Evolutionary conservation across 2,329 filamentous ascomycete species (phyloP).

Genomic region (Diplocarpon mali): DNA sequence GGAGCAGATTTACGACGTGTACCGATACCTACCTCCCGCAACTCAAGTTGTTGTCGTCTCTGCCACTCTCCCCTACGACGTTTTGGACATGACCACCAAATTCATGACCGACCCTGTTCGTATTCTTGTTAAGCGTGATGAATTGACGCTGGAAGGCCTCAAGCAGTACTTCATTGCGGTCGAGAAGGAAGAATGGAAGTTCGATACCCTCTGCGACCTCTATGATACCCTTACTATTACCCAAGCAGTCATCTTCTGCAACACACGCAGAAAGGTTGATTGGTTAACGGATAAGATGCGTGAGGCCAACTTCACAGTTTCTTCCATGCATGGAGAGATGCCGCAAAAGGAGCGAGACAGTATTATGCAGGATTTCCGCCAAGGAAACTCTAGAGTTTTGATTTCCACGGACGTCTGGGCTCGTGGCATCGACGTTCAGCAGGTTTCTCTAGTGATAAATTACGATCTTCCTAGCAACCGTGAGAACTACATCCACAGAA

Average conservation of each 20-base stretch:
- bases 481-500: constrained; percentile 99
- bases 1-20: constrained; percentile 98
- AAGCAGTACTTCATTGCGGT: constrained; percentile 99
- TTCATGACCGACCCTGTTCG: constrained; percentile 99
- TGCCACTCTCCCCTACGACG: constrained; percentile 92
- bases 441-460: constrained; percentile 97
- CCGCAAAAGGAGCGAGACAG: constrained; percentile 95
- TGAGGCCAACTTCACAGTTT: constrained; percentile 96
- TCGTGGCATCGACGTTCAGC: constrained; percentile 96
- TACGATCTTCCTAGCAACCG: constrained; percentile 97
- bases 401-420: constrained; percentile 98
- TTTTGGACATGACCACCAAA: constrained; percentile 98
- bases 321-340: constrained; percentile 99
- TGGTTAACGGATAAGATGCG: constrained; percentile 99
- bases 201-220: constrained; percentile 94
- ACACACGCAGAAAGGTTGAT: constrained; percentile 96
- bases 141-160: constrained; percentile 90
- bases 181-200: constrained; percentile 99
- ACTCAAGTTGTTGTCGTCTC: constrained; percentile 98
- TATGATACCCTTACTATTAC: constrained; percentile 99
- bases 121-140: constrained; percentile 96
- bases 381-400: constrained; percentile 88
- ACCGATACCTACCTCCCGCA: constrained; percentile 88
- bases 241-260: constrained; percentile 99
- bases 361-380: constrained; percentile 98